Evolutionary conservation across 768 basidiomycete species (phyloP).

Genomic region (Cantharellus cinnabarinus): DNA sequence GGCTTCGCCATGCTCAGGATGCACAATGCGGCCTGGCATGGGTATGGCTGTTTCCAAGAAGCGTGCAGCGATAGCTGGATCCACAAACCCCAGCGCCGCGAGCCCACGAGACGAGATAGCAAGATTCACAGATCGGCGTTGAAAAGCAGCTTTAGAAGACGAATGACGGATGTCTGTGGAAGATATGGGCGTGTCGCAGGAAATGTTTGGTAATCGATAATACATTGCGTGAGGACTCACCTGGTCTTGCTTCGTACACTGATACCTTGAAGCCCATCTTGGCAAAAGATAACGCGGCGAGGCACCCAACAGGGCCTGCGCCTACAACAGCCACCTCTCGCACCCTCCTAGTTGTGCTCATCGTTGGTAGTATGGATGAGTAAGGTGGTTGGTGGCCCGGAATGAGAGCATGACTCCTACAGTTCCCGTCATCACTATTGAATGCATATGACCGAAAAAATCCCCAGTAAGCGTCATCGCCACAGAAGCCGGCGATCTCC

Average conservation of each 20-base stretch:
- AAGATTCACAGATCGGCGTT: constrained; percentile 86
- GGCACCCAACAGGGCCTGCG: constrained; percentile 88
- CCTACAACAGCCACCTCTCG: constrained; percentile 25
- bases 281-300: constrained; percentile 68
- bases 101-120: constrained; percentile 90
- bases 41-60: constrained; percentile 70
- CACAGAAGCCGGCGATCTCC: too few species aligned
- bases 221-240: constrained; percentile 20
- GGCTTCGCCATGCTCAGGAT: constrained; percentile 45
- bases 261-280: constrained; percentile 72
- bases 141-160: constrained; percentile 38
- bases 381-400: too few species aligned
- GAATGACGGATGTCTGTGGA: constrained; percentile 50
- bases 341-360: not conserved
- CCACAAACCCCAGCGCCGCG: constrained; percentile 64
- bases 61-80: constrained; percentile 42
- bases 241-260: constrained; percentile 61
- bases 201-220: not conserved
- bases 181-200: not conserved
- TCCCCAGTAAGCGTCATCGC: too few species aligned
- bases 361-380: too few species aligned
- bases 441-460: too few species aligned
- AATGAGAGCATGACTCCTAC: too few species aligned
- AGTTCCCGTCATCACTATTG: too few species aligned
- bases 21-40: constrained; percentile 93